Evolutionary conservation across 176 grass and related monocot species (phyloP).

Genomic region (Microstegium vimineum): DNA sequence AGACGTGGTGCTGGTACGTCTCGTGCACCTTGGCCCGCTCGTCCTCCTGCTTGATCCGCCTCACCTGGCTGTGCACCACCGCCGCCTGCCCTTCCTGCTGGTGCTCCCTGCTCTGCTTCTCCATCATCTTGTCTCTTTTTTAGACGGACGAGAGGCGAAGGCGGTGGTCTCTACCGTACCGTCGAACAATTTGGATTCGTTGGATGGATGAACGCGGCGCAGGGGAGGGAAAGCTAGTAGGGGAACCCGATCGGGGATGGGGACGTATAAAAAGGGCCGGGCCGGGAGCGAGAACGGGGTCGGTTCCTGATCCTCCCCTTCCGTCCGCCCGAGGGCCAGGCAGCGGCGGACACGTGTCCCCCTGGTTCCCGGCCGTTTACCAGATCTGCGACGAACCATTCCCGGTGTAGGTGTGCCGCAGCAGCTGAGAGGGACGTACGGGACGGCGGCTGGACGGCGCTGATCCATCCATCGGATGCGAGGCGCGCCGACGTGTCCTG

Average conservation of each 20-base stretch:
- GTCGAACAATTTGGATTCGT: no score
- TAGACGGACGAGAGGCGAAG: not conserved
- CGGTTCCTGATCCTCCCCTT: not conserved
- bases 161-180: not conserved
- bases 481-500: no score
- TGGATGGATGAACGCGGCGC: not conserved
- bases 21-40: constrained; percentile 44
- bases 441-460: not conserved
- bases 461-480: no score
- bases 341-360: constrained; percentile 18
- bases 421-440: no score
- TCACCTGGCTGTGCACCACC: constrained; percentile 61
- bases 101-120: constrained; percentile 5
- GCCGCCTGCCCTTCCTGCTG: not conserved
- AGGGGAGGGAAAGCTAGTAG: no score
- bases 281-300: not conserved
- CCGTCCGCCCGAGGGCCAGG: not conserved
- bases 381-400: constrained; percentile 11
- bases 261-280: not conserved
- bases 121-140: constrained; percentile 18
- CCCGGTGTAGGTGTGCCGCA: no score
- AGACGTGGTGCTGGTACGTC: constrained; percentile 40
- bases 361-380: not conserved
- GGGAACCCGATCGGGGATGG: no score
- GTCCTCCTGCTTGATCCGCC: constrained; percentile 61